These are phyloP conservation scores for Melampsora americana DNA, from an alignment of 1,284 basidiomycete species.

Conservation along the genomic window DNA sequence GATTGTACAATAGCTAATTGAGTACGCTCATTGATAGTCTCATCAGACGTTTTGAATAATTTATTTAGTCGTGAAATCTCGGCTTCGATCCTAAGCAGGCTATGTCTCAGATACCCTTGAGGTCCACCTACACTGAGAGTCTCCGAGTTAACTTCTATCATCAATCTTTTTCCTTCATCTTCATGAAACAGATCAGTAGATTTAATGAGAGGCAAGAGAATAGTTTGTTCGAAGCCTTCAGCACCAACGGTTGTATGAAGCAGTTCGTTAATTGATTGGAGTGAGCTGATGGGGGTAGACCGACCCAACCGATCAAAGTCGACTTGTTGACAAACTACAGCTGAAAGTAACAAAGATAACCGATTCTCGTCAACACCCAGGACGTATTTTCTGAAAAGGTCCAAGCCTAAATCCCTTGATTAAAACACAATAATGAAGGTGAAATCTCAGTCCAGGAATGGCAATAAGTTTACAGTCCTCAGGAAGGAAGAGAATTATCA, in stretches of 20 bases:
- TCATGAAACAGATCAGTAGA: conserved; percentile 18
- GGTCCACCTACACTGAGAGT: conserved; percentile 25
- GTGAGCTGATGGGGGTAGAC: background rate
- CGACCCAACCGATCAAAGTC: conserved; percentile 14
- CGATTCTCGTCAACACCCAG: conserved; percentile 15
- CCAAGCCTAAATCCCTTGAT: conserved; percentile 23
- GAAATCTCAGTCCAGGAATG: background rate
- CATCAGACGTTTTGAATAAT: conserved; percentile 29
- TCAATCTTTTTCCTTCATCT: conserved; percentile 29
- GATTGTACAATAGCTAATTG: conserved; percentile 2
- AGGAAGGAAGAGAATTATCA: background rate
- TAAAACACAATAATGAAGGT: background rate
- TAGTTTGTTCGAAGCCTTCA: conserved; percentile 12
- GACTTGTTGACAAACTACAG: conserved; percentile 21
- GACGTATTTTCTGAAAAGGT: conserved; percentile 28
- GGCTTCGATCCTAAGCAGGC: background rate
- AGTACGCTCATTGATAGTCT: conserved; percentile 5
- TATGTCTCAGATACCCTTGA: conserved; percentile 22
- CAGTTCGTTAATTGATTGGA: conserved; percentile 23
- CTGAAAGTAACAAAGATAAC: conserved; percentile 23
- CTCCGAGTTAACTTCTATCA: conserved; percentile 3
- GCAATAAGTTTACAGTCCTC: background rate
- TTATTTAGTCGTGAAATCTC: conserved; percentile 10
- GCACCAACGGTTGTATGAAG: conserved; percentile 14
- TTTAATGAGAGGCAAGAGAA: conserved; percentile 11